Percentiles rank a stretch among this genome's conserved stretches.
These are phyloP conservation scores for Adansonia madagascariensis DNA, from an alignment of 441 rosid genomes.

Conservation along the genomic window DNA sequence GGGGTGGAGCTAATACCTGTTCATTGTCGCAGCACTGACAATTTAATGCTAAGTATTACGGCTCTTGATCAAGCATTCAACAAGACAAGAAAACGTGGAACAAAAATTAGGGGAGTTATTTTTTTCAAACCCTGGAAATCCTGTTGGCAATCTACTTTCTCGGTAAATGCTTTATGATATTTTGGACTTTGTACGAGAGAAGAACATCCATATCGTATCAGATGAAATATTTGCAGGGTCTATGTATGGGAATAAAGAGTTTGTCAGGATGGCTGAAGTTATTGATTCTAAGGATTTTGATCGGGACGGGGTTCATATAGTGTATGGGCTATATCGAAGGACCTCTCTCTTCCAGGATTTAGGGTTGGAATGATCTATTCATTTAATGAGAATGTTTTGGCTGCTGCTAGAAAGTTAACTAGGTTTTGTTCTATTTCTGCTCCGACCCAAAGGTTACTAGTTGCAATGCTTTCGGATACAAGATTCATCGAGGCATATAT, in stretches of 20 bases:
- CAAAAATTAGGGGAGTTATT: conserved; percentile 70
- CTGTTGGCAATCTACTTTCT: conserved; percentile 79
- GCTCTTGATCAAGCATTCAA: conserved; percentile 82
- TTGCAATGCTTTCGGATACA: conserved; percentile 62
- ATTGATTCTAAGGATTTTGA: conserved; percentile 61
- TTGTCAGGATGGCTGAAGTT: conserved; percentile 85
- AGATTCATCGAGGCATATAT: conserved; percentile 56
- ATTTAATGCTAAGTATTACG: conserved; percentile 62
- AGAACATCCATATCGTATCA: conserved; percentile 78
- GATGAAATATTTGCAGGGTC: conserved; percentile 91
- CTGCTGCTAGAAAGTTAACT: conserved; percentile 59
- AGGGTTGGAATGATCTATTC: conserved; percentile 83
- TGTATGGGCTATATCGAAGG: conserved; percentile 89
- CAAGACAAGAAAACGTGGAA: conserved; percentile 81
- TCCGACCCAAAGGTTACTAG: conserved; percentile 62
- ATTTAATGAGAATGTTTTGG: conserved; percentile 58
- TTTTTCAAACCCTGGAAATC: conserved; percentile 85
- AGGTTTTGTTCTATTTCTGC: conserved; percentile 69
- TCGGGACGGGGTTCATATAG: conserved; percentile 76
- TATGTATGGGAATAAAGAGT: conserved; percentile 61
- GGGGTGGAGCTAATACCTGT: conserved; percentile 86
- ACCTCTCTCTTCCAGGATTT: conserved; percentile 85
- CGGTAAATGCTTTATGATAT: conserved; percentile 58
- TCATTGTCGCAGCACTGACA: conserved; percentile 83
- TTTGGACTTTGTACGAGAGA: conserved; percentile 72